Evolutionary conservation across 2,329 filamentous ascomycete species (phyloP), one percentile per base, ranked within the genome.

Genomic region (Chrysoporthe cubensis): DNA sequence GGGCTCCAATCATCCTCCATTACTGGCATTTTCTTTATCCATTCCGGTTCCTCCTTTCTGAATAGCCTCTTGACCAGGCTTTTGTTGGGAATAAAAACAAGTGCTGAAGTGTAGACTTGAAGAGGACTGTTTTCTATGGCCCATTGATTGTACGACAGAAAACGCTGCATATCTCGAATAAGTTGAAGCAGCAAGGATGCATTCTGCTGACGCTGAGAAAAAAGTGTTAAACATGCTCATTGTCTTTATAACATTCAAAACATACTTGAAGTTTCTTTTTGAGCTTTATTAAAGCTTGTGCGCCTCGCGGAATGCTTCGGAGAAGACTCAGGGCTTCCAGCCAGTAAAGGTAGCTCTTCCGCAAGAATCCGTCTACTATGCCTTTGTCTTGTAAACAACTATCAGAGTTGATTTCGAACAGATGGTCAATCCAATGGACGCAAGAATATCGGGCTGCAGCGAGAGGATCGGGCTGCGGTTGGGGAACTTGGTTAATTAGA

Each of bases 241-340:
- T 64, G 18, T 32, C 18, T 43, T 48, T 48, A 18, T 57, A 42
- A 11, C 61, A 57, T 64, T 3, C 56, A 11, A 26, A 48, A 69
- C 69, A 68, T 69, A 72, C 69, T 50, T 64, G 52, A 21, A 64
- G 50, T 32, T 69, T 52, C 16, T 4, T 54, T 37, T 68, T 58
- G 14, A 78, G 72, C 62, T 71, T 71, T 9, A 11, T 3, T 18
- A 78, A 68, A 11, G 72, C 66, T 11, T 69, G 26, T 3, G 77
- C 60, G 1, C 72, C 78, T 66, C 72, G 58, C 8, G 71, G 69
- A 7, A 76, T 70, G 48, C 71, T 68, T 11, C 64, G 58, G 18
- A 79, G 68, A 4, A 81, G 74, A 58, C 79, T 78, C 2, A 83
- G 74, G 43, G 78, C 77, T 66, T 84, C 81, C 2, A 84, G 72